These are phyloP conservation scores for Aurinia saxatilis DNA, from an alignment of 345 rosid genomes.

Conservation along the genomic window DNA sequence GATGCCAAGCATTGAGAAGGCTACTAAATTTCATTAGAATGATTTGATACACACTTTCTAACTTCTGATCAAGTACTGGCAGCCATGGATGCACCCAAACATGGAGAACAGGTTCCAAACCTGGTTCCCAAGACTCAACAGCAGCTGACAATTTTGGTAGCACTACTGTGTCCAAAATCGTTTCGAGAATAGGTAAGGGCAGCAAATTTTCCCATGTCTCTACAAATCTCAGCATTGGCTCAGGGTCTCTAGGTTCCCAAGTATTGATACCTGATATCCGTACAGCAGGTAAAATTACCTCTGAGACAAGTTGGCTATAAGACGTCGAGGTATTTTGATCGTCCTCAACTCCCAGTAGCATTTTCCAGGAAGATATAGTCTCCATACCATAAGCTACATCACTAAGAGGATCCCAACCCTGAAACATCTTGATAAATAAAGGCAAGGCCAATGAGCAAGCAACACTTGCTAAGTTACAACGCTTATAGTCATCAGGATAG, in stretches of 20 bases:
- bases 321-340: conserved; percentile 54
- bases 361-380: conserved; percentile 58
- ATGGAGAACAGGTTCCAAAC: conserved; percentile 69
- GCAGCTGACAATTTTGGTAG: conserved; percentile 72
- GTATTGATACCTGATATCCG: conserved; percentile 73
- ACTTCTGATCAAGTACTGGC: conserved; percentile 66
- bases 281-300: conserved; percentile 75
- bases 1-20: conserved; percentile 92
- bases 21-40: conserved; percentile 75
- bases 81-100: conserved; percentile 96
- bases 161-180: conserved; percentile 55
- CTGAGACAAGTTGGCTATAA: conserved; percentile 66
- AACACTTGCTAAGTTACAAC: conserved; percentile 64
- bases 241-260: conserved; percentile 92
- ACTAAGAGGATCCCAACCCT: conserved; percentile 87
- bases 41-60: conserved; percentile 69
- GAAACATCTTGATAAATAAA: conserved; percentile 73
- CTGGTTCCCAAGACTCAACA: conserved; percentile 90
- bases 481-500: conserved; percentile 64
- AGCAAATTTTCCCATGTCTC: conserved; percentile 76
- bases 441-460: conserved; percentile 78
- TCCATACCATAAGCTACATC: conserved; percentile 60
- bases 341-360: conserved; percentile 56
- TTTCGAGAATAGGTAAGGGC: conserved; percentile 55
- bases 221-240: conserved; percentile 85